These are phyloP conservation scores for Xylaria telfairii DNA, from an alignment of 495 filamentous ascomycete species.

Conservation along the genomic window DNA sequence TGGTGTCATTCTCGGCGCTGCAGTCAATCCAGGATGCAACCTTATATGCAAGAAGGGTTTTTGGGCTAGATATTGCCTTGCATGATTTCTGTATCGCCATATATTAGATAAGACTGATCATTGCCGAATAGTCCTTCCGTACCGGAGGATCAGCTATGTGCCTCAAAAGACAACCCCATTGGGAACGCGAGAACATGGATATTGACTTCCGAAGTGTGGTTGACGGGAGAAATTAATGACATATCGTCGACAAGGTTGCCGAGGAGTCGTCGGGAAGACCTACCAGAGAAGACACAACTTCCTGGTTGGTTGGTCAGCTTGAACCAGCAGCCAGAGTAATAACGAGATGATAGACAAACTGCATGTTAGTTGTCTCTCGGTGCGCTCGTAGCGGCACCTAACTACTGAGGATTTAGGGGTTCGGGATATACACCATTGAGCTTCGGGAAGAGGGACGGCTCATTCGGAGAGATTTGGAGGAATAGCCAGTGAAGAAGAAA, in stretches of 20 bases:
- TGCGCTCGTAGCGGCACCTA: background rate
- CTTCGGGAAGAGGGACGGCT: background rate
- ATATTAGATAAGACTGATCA: background rate
- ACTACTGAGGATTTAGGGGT: background rate
- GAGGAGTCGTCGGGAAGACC: background rate
- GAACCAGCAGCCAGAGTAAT: background rate
- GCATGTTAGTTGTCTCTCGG: background rate
- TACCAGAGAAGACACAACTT: background rate
- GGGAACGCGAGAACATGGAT: conserved; percentile 1
- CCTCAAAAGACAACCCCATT: no score
- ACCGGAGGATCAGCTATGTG: no score
- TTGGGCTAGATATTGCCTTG: conserved; percentile 1
- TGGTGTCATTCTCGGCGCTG: background rate
- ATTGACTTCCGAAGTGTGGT: background rate
- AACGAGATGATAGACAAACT: background rate
- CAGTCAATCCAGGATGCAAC: conserved; percentile 8
- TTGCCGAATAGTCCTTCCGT: no score
- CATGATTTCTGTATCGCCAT: conserved; percentile 3
- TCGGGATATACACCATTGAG: background rate
- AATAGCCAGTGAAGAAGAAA: background rate
- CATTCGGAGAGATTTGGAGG: background rate
- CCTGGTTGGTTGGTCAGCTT: conserved; percentile 11
- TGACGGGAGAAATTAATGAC: background rate
- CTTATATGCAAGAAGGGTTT: background rate
- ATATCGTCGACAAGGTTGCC: conserved; percentile 5